These are phyloP conservation scores for Sanguinoderma infundibulare DNA, from an alignment of 1,284 basidiomycete species.

Conservation along the genomic window DNA sequence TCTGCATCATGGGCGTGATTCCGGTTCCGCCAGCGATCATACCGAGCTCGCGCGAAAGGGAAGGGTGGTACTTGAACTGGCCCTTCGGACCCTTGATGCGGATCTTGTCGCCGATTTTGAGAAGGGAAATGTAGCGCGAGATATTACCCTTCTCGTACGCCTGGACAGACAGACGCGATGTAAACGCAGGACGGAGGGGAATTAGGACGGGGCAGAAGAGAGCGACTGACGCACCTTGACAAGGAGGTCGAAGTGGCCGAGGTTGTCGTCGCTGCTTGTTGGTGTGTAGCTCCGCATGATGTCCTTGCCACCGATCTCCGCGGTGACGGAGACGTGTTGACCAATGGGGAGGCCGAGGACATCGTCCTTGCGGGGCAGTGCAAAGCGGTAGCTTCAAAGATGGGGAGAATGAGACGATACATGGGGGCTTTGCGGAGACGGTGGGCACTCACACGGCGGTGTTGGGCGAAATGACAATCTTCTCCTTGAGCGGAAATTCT, in stretches of 20 bases:
- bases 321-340: constrained; percentile 93
- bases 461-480: constrained; percentile 91
- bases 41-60: constrained; percentile 76
- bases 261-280: constrained; percentile 90
- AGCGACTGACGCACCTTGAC: constrained; percentile 76
- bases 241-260: constrained; percentile 93
- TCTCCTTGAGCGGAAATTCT: constrained; percentile 82
- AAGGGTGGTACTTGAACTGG: constrained; percentile 82
- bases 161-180: constrained; percentile 44
- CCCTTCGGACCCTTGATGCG: constrained; percentile 96
- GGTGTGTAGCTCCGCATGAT: constrained; percentile 95
- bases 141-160: constrained; percentile 97
- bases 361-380: constrained; percentile 73
- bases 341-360: constrained; percentile 94
- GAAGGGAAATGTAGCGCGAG: constrained; percentile 80
- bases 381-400: constrained; percentile 84
- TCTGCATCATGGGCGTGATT: constrained; percentile 98
- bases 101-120: constrained; percentile 86
- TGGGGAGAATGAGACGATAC: constrained; percentile 1
- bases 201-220: background rate
- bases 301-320: constrained; percentile 90
- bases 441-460: constrained; percentile 80
- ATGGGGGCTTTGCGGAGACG: background rate
- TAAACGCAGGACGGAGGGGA: background rate
- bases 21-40: constrained; percentile 98